Evolutionary conservation across 495 filamentous ascomycete species (phyloP), one percentile per base, ranked within the genome.

Genomic region (Talaromyces stipitatus): DNA sequence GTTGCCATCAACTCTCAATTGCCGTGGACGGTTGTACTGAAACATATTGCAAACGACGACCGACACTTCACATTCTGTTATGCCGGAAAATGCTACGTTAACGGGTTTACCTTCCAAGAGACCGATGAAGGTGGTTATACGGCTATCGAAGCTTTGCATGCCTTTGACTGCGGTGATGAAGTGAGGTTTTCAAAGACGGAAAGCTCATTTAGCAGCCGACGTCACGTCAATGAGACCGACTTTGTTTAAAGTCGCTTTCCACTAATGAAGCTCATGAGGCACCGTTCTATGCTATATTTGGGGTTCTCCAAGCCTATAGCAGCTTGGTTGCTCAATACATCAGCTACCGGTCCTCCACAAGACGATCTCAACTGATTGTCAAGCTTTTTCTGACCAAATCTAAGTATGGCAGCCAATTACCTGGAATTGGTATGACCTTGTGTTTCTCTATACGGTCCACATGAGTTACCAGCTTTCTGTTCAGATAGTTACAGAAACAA

Each of bases 41-140:
- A 28, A 12, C 14, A 33, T 6, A 32, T 54, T 11, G 18, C 14
- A 6, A 36, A 30, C 12, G 51, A 32, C 18, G 11, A 3, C 14
- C 16, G 32, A 36, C 20, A 23, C 20, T 54, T 54, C 26, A 20
- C 28, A 54, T 54, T 54, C 32, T 54, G 51, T 23, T 54, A 54
- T 20, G 28, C 51, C 16, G 30, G 18, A 16, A 54, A 18, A 24
- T 54, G 51, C 12, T 26, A 54, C 18, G 43, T 12, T 4, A 47
- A 26, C 22, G 14, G 29, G 16, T 47, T 47, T 18, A 47, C 43
- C 22, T 47, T 23, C 12, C 9, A 47, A 22, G 23, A 22, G 43
- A 12, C 4, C 10, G 43, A 47, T 10, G 10, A 23, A 18, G 22
- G 24, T 47, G 43, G 20, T 47, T 8, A 4, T 3, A 20, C 10